phyloP scores from a whole-genome alignment of 208 protist genomes.

The Phytomonas sp. region DNA sequence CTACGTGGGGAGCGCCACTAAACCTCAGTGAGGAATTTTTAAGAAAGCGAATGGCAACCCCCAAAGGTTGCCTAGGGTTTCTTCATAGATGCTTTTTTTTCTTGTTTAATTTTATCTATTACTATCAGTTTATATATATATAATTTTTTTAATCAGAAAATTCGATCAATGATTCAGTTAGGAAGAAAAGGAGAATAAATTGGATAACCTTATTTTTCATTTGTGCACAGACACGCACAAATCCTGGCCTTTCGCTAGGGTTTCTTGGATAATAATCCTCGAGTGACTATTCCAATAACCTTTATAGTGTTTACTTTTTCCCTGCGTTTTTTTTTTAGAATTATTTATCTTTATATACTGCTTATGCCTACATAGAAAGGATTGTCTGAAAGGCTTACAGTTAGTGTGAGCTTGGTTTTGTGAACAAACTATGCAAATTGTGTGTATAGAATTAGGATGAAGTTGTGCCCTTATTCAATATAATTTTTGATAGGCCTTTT shows the following conservation, averaged over 20 bases:
- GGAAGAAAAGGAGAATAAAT: constrained; percentile 4
- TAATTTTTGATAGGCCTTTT: neutral
- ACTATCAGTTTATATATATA: neutral
- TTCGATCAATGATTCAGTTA: constrained; percentile 7
- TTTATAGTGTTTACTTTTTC: neutral
- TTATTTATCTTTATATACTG: neutral
- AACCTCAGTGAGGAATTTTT: constrained; percentile 6
- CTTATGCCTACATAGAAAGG: neutral
- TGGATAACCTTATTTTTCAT: constrained; percentile 7
- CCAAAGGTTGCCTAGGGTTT: constrained; percentile 7
- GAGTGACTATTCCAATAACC: neutral
- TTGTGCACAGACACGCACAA: neutral
- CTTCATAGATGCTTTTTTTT: constrained; percentile 20
- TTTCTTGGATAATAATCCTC: neutral
- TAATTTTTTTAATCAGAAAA: constrained; percentile 11
- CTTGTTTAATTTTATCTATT: constrained; percentile 12
- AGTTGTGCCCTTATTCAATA: neutral
- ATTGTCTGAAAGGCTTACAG: neutral
- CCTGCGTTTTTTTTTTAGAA: neutral
- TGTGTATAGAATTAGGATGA: neutral
- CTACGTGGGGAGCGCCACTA: constrained; percentile 57
- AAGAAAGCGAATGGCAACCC: constrained; percentile 6
- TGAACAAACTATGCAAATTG: neutral
- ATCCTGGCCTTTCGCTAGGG: neutral
- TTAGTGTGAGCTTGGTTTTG: neutral